These are phyloP conservation scores for Basipetospora chlamydospora DNA, from an alignment of 2,329 filamentous ascomycete species.

Conservation along the genomic window DNA sequence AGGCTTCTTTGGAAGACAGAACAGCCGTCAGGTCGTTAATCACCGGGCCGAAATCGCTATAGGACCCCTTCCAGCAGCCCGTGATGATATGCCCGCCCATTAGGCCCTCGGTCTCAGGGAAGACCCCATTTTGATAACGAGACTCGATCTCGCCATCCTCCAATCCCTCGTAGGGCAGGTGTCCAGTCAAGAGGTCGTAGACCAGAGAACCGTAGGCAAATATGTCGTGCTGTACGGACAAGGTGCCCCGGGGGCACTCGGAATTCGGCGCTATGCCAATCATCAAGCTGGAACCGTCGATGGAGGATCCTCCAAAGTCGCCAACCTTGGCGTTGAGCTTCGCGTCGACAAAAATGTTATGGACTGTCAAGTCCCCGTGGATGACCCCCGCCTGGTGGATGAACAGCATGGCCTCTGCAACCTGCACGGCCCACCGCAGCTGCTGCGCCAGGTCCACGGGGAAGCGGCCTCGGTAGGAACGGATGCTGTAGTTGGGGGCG, in stretches of 20 bases:
- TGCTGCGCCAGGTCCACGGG: no score
- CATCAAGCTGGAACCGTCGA: not conserved
- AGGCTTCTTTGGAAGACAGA: no score
- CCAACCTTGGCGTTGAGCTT: not conserved
- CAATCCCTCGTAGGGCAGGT: not conserved
- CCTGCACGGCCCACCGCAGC: not conserved
- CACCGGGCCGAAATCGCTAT: no score
- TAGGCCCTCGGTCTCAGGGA: not conserved
- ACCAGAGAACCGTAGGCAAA: not conserved
- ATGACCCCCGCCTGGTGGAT: not conserved
- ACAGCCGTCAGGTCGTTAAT: no score
- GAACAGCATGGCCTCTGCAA: not conserved
- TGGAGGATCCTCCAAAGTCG: not conserved
- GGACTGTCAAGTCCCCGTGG: not conserved
- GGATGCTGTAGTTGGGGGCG: no score
- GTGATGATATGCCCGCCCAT: not conserved
- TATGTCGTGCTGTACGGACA: not conserved
- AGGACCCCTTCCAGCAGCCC: not conserved
- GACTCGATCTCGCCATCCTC: not conserved
- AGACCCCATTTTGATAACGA: not conserved
- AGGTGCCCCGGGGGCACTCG: not conserved
- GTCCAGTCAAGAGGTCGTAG: not conserved
- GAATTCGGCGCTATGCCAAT: not conserved
- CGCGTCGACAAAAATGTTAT: not conserved
- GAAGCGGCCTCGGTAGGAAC: no score